Evolutionary conservation across 768 basidiomycete genomes (phyloP).

Genomic region (Gymnopilus junonius): DNA sequence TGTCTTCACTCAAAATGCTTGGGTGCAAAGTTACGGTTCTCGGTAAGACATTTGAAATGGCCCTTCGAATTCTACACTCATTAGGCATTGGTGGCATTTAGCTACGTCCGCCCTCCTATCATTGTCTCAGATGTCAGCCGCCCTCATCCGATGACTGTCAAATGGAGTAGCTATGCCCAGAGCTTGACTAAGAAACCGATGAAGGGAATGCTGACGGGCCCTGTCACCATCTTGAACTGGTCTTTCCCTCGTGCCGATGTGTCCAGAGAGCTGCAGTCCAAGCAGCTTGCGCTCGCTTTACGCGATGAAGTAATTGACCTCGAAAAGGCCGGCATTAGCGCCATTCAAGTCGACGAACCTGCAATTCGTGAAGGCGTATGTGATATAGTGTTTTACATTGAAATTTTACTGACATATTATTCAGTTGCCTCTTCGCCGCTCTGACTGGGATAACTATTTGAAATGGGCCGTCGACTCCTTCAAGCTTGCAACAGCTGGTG

Average conservation of each 20-base stretch:
- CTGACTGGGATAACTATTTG: slow-evolving; percentile 97
- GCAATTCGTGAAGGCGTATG: slow-evolving; percentile 98
- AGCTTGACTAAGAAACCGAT: slow-evolving; percentile 91
- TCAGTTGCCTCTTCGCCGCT: slow-evolving; percentile 92
- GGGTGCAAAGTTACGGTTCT: slow-evolving; percentile 99
- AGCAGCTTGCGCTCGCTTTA: slow-evolving; percentile 96
- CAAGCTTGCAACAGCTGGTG: slow-evolving; percentile 96
- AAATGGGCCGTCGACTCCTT: slow-evolving; percentile 99
- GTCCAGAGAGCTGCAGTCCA: slow-evolving; percentile 93
- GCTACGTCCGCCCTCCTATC: slow-evolving; percentile 98
- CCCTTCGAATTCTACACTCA: slow-evolving; percentile 1
- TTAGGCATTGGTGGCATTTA: slow-evolving; percentile 24
- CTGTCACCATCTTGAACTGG: slow-evolving; percentile 99
- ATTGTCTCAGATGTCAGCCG: slow-evolving; percentile 98
- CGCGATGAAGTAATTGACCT: slow-evolving; percentile 98
- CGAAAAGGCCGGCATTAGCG: slow-evolving; percentile 94
- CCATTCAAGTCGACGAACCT: slow-evolving; percentile 99
- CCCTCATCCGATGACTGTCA: slow-evolving; percentile 90
- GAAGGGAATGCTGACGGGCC: slow-evolving; percentile 99
- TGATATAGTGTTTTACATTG: slow-evolving; percentile 15
- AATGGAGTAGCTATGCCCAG: slow-evolving; percentile 97
- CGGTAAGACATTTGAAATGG: slow-evolving; percentile 49
- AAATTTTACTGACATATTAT: slow-evolving; percentile 16
- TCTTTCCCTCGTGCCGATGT: slow-evolving; percentile 99
- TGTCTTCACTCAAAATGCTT: slow-evolving; percentile 97